Evolutionary conservation across 805 yeast genomes (phyloP), one percentile per base, ranked within the genome.

Genomic region (Metschnikowia koreensis): DNA sequence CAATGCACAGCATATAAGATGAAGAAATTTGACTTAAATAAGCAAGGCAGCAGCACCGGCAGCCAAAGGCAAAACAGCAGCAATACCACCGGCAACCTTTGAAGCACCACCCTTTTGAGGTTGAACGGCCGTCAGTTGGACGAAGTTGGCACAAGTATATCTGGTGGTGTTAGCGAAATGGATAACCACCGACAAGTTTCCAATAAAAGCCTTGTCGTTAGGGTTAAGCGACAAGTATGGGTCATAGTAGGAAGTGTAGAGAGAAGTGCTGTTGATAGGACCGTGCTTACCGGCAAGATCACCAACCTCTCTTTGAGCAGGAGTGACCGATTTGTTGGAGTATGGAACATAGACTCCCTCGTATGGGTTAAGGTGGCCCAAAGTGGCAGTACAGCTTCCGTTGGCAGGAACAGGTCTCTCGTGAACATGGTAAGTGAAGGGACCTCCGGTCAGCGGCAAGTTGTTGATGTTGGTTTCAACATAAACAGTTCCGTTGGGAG

Each of bases 271-370:
- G n/a, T 59, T 48, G 43, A 72, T 63, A 41, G 45, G 44, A 22
- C 78, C 77, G 58, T 71, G 73, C 58, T 67, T 71, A 27, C 75
- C 76, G 8, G 74, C 58, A 52, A 73, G 72, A 56, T 73, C 76
- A 41, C 77, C 75, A 37, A 65, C 66, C 59, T 72, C 72, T 51
- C 54, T 55, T 13, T 55, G 63, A 7, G 64, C 64, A 7, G 59
- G 46, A 17, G 57, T 52, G 26, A 70, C 55, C 15, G 69, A 61
- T 38, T 57, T 63, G 12, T 50, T 55, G 15, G 56, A 52, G 33
- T 7, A 7, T 29, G 33, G 33, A 29, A 29, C 33, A 10, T 29
- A 29, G 10, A 29, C 33, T 29, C 77, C 78, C 50, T 62, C 57
- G 64, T 62, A 73, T 15, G 78, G 77, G 60, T 74, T 67, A 54